Evolutionary conservation across 768 basidiomycete genomes (phyloP).

Genomic region (Cyathus striatus): DNA sequence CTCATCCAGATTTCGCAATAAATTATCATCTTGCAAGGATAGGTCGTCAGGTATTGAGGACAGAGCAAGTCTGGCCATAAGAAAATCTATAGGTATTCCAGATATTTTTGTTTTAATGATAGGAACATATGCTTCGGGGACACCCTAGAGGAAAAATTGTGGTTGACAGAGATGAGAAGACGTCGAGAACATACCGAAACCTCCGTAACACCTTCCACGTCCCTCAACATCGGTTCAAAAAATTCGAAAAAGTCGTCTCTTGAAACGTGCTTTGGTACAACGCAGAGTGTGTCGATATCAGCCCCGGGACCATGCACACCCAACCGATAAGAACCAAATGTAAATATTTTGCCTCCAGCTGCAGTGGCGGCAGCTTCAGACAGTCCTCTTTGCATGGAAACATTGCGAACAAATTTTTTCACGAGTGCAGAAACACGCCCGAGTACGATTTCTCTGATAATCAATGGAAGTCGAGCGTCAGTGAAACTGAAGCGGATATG

Average conservation of each 20-base stretch:
- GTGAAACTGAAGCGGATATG: background rate
- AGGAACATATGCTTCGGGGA: conserved; percentile 95
- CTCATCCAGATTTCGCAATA: conserved; percentile 90
- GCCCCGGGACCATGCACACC: conserved; percentile 95
- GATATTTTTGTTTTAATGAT: conserved; percentile 88
- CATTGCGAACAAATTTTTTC: conserved; percentile 86
- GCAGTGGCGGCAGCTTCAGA: conserved; percentile 84
- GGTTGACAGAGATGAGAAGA: background rate
- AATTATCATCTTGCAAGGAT: conserved; percentile 84
- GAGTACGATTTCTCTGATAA: conserved; percentile 82
- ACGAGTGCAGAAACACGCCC: conserved; percentile 86
- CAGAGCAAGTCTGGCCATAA: conserved; percentile 85
- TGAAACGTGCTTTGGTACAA: conserved; percentile 94
- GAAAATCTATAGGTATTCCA: conserved; percentile 90
- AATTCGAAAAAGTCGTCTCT: conserved; percentile 93
- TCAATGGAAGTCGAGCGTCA: background rate
- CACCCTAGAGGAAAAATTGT: conserved; percentile 54
- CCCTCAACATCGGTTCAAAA: conserved; percentile 85
- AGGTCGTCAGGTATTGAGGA: conserved; percentile 91
- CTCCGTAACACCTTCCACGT: conserved; percentile 78
- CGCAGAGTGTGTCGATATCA: conserved; percentile 98
- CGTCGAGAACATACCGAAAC: conserved; percentile 68
- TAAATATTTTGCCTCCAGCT: conserved; percentile 98
- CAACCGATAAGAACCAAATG: conserved; percentile 96
- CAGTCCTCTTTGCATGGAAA: conserved; percentile 73